Evolutionary conservation across 352 stramenopile genomes (phyloP).

Genomic region (Globisporangium splendens): DNA sequence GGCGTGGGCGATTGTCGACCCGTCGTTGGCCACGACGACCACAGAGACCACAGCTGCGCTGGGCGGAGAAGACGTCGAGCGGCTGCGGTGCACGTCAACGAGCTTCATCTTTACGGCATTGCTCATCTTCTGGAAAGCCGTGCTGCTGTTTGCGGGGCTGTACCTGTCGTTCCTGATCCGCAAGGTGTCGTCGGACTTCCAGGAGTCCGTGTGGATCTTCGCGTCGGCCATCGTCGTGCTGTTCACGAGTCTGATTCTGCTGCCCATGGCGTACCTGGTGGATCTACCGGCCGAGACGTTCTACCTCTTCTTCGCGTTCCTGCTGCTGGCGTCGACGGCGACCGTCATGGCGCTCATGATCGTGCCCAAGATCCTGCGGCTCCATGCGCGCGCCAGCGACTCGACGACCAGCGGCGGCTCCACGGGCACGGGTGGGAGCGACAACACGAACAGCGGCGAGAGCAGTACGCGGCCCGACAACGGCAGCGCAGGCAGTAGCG

Average conservation of each 20-base stretch:
- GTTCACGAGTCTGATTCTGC: slow-evolving; percentile 20
- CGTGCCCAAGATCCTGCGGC: slow-evolving; percentile 15
- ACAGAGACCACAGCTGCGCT: neutral
- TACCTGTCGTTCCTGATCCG: slow-evolving; percentile 62
- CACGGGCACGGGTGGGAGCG: no score
- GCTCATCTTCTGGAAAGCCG: slow-evolving; percentile 58
- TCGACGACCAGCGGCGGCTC: no score
- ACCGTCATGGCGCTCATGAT: slow-evolving; percentile 27
- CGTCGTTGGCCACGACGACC: neutral
- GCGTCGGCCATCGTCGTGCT: slow-evolving; percentile 21
- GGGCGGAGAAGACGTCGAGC: neutral
- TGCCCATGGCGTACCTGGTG: slow-evolving; percentile 30
- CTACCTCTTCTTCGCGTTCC: slow-evolving; percentile 20
- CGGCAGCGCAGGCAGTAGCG: no score
- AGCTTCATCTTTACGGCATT: slow-evolving; percentile 38
- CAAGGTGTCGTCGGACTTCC: slow-evolving; percentile 33
- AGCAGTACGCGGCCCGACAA: no score
- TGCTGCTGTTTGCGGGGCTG: slow-evolving; percentile 36
- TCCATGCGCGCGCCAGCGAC: neutral
- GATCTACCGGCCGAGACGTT: slow-evolving; percentile 17
- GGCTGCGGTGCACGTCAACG: no score
- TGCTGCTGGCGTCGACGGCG: slow-evolving; percentile 15
- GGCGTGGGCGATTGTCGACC: slow-evolving; percentile 14
- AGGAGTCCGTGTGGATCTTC: slow-evolving; percentile 33
- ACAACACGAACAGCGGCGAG: no score